Base-by-base conservation (phyloP, 73 alveolate genomes). In the Symbiodinium natans region DNA sequence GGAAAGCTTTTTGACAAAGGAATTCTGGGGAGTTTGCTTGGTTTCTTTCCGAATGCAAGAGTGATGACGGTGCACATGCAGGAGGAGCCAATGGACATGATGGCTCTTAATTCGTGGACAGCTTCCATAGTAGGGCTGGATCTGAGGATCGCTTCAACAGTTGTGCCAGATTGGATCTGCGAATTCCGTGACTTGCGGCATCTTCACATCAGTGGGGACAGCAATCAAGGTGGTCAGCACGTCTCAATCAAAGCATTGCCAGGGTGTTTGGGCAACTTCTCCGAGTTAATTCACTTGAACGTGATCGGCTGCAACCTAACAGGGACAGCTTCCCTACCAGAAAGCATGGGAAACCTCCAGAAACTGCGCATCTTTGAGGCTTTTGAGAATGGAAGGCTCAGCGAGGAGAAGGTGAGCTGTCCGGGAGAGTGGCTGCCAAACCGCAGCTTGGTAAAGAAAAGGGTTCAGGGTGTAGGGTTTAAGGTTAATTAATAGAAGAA, bases 221-320 rank as follows among this genome's bases (percentile, higher is more conserved):
- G 29, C 46, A 71, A 39, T 8, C 33, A 74, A 31, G 41, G 21
- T 9, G 46, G 46, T 29, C 46, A 74, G 85, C 43, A 74, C 46
- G 36, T 74, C 85, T 74, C 85, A 74, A 74, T 74, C 43, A 74
- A 74, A 31, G 85, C 85, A 0, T 74, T 74, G 85, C 85, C 85
- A 8, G 85, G 36, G 9, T 74, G 85, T 74, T 31, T 74, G 85
- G 85, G 85, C 13, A 74, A 31, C 46, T 31, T 74, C 21, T 74
- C 85, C 31, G 85, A 74, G 36, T 74, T 74, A 43, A 10, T 74
- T 74, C 85, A 74, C 36, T 33, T 74, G 85, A 74, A 74, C 23
- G 85, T 74, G 43, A 43, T 74, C 15, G 85, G 85, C 85, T 74
- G 85, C 43, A 74, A 74, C 46, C 85, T 74, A 29, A 74, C 88